phyloP scores from a whole-genome alignment of 148 eudicot species.

The Pouteria glomerata region DNA sequence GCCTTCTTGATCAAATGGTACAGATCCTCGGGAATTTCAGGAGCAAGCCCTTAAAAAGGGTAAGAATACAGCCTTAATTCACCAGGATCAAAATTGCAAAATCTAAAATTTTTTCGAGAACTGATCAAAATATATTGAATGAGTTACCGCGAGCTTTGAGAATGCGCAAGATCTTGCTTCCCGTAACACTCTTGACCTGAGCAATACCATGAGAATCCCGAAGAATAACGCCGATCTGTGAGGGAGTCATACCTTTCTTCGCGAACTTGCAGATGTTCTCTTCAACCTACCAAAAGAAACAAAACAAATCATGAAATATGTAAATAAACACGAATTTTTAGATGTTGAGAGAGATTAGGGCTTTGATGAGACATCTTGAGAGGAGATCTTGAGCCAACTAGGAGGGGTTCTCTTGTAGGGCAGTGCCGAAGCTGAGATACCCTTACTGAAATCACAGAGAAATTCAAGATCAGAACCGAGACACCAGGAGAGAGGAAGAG shows the following conservation, averaged over 20 bases:
- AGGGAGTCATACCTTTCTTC: slow-evolving; percentile 28
- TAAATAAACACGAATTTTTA: too few species aligned
- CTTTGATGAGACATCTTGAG: slow-evolving; percentile 13
- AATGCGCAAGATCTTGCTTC: too few species aligned
- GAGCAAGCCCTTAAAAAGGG: slow-evolving; percentile 23
- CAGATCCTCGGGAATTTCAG: too few species aligned
- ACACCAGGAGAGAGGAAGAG: not conserved
- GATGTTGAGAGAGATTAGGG: not conserved
- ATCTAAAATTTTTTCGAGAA: not conserved
- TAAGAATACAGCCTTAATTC: not conserved
- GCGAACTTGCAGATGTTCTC: slow-evolving; percentile 31
- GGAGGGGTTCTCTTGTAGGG: slow-evolving; percentile 33
- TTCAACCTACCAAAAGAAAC: slow-evolving; percentile 18
- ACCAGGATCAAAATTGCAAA: not conserved
- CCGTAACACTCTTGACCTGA: too few species aligned
- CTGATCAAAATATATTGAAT: not conserved
- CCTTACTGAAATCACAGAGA: slow-evolving; percentile 14
- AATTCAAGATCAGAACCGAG: not conserved
- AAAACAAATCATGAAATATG: not conserved
- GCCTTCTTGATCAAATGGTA: too few species aligned
- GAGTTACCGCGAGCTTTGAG: slow-evolving; percentile 37
- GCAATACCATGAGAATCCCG: slow-evolving; percentile 36
- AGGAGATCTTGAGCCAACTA: slow-evolving; percentile 25
- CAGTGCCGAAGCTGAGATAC: too few species aligned
- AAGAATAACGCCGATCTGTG: slow-evolving; percentile 32